phyloP scores from a whole-genome alignment of 1,284 basidiomycete species.

The Cryptococcus amylolentus region DNA sequence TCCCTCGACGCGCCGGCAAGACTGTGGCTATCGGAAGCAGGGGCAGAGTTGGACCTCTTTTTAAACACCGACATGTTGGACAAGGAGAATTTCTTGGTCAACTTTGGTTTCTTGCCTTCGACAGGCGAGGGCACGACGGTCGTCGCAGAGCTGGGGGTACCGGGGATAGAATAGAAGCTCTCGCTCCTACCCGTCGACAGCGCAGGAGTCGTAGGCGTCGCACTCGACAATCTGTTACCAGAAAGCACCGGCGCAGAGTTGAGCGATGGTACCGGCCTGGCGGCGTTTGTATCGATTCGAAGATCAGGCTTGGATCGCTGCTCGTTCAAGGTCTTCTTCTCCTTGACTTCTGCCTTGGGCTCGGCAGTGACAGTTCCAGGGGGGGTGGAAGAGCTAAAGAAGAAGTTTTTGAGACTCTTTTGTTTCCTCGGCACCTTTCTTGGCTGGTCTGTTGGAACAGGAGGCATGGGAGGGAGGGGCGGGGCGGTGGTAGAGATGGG shows the following conservation, averaged over 20 bases:
- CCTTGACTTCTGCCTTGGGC: neutral
- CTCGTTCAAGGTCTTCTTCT: constrained; percentile 10
- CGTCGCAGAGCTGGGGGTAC: constrained; percentile 2
- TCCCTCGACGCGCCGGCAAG: neutral
- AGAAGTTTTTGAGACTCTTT: constrained; percentile 30
- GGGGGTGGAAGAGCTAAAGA: constrained; percentile 20
- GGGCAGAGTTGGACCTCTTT: constrained; percentile 8
- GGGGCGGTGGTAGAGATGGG: neutral
- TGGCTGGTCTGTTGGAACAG: constrained; percentile 3
- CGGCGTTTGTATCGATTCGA: constrained; percentile 22
- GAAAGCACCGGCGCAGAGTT: neutral
- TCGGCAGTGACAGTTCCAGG: neutral
- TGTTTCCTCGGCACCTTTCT: constrained; percentile 21
- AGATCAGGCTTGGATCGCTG: constrained; percentile 26
- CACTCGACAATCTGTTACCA: neutral
- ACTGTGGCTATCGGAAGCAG: neutral
- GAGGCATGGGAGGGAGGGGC: constrained; percentile 4
- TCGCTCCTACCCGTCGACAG: constrained; percentile 9
- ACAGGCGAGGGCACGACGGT: neutral
- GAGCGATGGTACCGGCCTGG: constrained; percentile 2
- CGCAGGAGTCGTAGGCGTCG: constrained; percentile 10
- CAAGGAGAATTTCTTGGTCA: constrained; percentile 32
- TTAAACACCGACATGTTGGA: constrained; percentile 38
- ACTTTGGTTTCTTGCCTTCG: neutral
- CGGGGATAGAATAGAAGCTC: constrained; percentile 1